These are phyloP conservation scores for Tinospora cordifolia DNA, from an alignment of 164 flowering plant species.

Conservation along the genomic window DNA sequence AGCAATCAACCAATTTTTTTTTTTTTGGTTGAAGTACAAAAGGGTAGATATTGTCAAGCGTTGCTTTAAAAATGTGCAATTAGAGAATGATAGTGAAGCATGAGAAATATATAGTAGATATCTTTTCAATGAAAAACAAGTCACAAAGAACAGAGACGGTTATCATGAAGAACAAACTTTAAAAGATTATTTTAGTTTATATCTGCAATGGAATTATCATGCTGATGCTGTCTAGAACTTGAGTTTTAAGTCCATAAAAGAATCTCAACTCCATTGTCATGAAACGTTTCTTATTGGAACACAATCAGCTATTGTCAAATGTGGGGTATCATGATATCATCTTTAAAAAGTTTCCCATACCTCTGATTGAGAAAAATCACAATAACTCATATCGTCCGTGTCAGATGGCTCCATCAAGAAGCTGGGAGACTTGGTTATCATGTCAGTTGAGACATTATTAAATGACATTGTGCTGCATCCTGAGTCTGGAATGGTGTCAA, in stretches of 20 bases:
- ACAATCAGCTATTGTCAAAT: not conserved
- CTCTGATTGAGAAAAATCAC: constrained; percentile 25
- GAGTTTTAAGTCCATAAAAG: not conserved
- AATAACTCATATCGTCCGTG: constrained; percentile 18
- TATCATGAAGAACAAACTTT: not conserved
- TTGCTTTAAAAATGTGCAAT: not conserved
- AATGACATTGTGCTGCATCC: constrained; percentile 3
- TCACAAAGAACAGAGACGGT: not conserved
- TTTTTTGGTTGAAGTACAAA: not conserved
- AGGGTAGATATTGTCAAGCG: not conserved
- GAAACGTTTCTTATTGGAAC: constrained; percentile 6
- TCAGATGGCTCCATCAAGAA: constrained; percentile 10
- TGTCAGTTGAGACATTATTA: constrained; percentile 15
- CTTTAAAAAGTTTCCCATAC: constrained; percentile 17
- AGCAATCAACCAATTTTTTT: too few species aligned
- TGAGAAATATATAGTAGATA: not conserved
- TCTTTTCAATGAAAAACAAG: not conserved
- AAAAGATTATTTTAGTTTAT: not conserved
- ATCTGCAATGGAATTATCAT: too few species aligned
- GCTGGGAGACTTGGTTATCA: constrained; percentile 15
- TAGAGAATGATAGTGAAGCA: not conserved
- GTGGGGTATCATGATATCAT: not conserved
- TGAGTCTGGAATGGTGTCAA: constrained; percentile 10
- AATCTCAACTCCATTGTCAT: constrained; percentile 10
- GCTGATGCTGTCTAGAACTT: not conserved